These are phyloP conservation scores for Podila horticola DNA, from an alignment of 192 early-diverging fungal genomes.

Conservation along the genomic window DNA sequence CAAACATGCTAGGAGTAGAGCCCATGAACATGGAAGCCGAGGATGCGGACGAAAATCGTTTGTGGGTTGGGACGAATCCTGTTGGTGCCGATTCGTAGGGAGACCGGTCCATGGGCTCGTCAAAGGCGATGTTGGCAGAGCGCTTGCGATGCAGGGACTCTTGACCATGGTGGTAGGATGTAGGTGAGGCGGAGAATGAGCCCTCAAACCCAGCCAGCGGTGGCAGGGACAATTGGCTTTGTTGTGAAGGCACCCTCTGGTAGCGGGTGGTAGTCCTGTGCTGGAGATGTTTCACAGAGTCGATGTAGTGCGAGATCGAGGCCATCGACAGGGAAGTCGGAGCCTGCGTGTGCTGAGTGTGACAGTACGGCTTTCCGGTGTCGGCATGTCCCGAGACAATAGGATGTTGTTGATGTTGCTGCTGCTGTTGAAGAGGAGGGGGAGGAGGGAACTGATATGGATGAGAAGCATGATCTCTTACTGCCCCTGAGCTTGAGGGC, in stretches of 20 bases:
- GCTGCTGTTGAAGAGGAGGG: not conserved
- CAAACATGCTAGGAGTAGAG: conserved; percentile 1
- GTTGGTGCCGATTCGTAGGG: conserved; percentile 10
- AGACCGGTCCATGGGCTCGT: conserved; percentile 19
- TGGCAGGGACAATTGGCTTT: not conserved
- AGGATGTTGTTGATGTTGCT: not conserved
- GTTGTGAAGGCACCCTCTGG: not conserved
- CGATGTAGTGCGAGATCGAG: conserved; percentile 41
- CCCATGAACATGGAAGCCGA: conserved; percentile 23
- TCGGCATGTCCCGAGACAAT: not conserved
- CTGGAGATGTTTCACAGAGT: conserved; percentile 32
- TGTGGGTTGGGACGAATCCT: conserved; percentile 18
- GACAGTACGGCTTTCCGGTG: not conserved
- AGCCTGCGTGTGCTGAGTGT: not conserved
- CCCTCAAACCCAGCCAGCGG: not conserved
- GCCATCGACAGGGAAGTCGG: conserved; percentile 29
- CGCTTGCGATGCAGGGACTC: conserved; percentile 35
- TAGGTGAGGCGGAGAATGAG: conserved; percentile 9
- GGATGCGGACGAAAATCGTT: conserved; percentile 41
- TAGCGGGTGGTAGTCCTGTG: conserved; percentile 6
- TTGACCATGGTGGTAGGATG: conserved; percentile 3
- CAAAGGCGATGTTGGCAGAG: conserved; percentile 45
- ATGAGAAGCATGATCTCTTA: not conserved
- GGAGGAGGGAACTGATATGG: not conserved
- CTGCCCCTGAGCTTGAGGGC: not conserved